Evolutionary conservation across 2,329 filamentous ascomycete genomes (phyloP).

Genomic region (Scopulariopsis brevicaulis): DNA sequence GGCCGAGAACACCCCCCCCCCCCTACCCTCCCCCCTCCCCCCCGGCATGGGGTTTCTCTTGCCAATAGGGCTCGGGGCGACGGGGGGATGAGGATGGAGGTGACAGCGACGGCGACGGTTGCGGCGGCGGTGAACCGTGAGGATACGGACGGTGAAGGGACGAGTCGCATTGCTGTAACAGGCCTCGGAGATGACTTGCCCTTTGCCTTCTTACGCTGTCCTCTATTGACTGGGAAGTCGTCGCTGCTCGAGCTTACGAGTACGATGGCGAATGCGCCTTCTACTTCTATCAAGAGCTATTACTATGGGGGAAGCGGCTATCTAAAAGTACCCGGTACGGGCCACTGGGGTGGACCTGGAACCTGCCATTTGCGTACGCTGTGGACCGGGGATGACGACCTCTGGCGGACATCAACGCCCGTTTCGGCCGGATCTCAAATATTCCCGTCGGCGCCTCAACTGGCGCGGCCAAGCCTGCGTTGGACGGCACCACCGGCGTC

Average conservation of each 20-base stretch:
- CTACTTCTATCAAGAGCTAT: too few species aligned
- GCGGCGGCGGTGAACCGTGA: not conserved
- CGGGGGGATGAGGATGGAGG: too few species aligned
- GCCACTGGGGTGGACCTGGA: not conserved
- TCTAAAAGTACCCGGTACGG: not conserved
- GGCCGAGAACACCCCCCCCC: too few species aligned
- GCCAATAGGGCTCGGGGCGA: too few species aligned
- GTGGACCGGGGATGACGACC: not conserved
- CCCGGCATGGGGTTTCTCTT: too few species aligned
- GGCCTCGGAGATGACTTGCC: not conserved
- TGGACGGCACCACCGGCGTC: not conserved
- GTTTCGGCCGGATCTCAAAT: not conserved
- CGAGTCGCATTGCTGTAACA: not conserved
- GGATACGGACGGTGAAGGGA: not conserved
- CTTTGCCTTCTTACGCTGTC: not conserved
- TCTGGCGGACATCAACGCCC: not conserved
- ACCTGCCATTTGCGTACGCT: too few species aligned
- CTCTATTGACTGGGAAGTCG: not conserved
- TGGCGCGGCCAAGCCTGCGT: not conserved
- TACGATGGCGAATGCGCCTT: too few species aligned
- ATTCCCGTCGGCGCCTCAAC: not conserved
- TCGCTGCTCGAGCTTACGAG: not conserved
- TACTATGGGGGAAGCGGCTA: too few species aligned
- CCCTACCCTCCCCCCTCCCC: too few species aligned
- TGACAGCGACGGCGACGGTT: not conserved